Conservation (phyloP, 164 flowering plant species). For the Kalanchoe fedtschenkoi region DNA sequence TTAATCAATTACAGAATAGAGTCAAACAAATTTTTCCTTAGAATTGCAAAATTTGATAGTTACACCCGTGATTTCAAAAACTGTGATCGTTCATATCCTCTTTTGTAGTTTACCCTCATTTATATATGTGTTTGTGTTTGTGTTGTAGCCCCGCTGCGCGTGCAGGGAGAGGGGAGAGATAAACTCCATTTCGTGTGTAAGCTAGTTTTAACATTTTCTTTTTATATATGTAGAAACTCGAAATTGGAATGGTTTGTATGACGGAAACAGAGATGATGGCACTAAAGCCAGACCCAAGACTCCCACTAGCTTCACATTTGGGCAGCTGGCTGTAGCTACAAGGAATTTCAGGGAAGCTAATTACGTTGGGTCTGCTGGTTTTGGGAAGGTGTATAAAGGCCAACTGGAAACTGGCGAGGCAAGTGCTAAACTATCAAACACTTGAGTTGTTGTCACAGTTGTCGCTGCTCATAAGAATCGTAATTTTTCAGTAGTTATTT, state of each 20-base stretch:
- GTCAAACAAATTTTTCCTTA: too few species aligned
- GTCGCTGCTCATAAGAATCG: neutral
- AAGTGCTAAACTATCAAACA: neutral
- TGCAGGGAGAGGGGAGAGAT: too few species aligned
- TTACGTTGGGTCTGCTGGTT: conserved; percentile 3
- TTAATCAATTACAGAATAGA: too few species aligned
- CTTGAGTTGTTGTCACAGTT: neutral
- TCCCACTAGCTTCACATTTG: conserved; percentile 4
- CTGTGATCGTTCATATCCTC: too few species aligned
- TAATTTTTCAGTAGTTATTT: neutral
- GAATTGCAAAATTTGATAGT: too few species aligned
- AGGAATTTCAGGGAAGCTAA: conserved; percentile 8
- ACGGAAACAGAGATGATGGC: neutral
- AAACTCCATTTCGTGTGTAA: neutral
- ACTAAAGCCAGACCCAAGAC: conserved; percentile 1
- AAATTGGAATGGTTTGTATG: conserved; percentile 3
- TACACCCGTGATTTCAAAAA: too few species aligned
- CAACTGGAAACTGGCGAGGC: conserved; percentile 6
- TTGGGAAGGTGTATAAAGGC: conserved; percentile 10
- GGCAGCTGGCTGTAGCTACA: conserved; percentile 6
- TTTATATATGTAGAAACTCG: conserved; percentile 1
- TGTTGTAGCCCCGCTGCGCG: too few species aligned
- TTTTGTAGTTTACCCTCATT: too few species aligned
- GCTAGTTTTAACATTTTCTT: neutral
- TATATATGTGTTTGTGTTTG: too few species aligned